Evolutionary conservation across 495 filamentous ascomycete species (phyloP).

Genomic region (Neurospora pannonica): DNA sequence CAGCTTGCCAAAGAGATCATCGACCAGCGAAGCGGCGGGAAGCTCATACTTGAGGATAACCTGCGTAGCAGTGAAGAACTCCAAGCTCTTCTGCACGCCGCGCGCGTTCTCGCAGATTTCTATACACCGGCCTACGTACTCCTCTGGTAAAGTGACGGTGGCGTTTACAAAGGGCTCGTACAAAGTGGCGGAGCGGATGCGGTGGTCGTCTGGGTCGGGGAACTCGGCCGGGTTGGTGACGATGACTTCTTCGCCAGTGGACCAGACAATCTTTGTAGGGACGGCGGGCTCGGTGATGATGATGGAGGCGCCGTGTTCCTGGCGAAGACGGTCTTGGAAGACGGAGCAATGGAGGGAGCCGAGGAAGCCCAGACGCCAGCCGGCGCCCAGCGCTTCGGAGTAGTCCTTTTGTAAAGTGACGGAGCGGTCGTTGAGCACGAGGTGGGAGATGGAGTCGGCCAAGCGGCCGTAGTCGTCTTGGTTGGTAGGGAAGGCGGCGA

Average conservation of each 20-base stretch:
- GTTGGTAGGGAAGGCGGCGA: constrained; percentile 89
- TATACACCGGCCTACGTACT: constrained; percentile 88
- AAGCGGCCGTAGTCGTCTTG: constrained; percentile 77
- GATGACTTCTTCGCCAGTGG: constrained; percentile 57
- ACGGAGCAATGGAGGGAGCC: constrained; percentile 95
- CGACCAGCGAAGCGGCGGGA: constrained; percentile 78
- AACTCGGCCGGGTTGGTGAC: constrained; percentile 81
- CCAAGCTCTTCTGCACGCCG: constrained; percentile 72
- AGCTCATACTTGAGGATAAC: constrained; percentile 92
- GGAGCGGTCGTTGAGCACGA: constrained; percentile 89
- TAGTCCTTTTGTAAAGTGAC: constrained; percentile 89
- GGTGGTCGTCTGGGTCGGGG: constrained; percentile 59
- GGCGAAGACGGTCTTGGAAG: constrained; percentile 90
- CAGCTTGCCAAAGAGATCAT: constrained; percentile 95
- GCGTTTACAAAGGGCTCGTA: constrained; percentile 81
- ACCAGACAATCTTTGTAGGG: constrained; percentile 75
- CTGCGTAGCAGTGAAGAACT: constrained; percentile 89
- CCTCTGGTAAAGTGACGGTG: constrained; percentile 86
- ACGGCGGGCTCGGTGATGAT: constrained; percentile 96
- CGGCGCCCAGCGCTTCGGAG: constrained; percentile 85
- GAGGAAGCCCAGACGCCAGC: constrained; percentile 91
- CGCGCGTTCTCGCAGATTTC: constrained; percentile 89
- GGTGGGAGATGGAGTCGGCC: constrained; percentile 89
- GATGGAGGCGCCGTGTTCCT: constrained; percentile 90
- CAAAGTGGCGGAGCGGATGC: constrained; percentile 43